A percentile compares a stretch with the other conserved stretches of the same genome.
Conservation (phyloP, 192 early-diverging fungal genomes). For the Umbelopsis sp. region DNA sequence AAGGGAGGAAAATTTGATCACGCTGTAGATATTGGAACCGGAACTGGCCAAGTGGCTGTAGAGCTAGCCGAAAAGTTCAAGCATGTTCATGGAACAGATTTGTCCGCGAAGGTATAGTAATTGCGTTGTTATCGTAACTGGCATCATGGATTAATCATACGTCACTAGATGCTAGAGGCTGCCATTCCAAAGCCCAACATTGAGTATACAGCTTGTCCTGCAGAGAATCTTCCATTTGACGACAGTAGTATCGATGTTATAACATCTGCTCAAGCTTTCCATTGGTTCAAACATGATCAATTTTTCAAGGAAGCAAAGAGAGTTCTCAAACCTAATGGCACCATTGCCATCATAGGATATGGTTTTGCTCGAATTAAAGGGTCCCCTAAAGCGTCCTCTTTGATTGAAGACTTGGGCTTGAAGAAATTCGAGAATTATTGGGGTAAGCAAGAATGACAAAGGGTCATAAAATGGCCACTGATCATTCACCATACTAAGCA, state of each 20-base stretch:
- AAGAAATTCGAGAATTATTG: conserved; percentile 44
- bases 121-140: not conserved
- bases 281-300: conserved; percentile 58
- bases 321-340: conserved; percentile 63
- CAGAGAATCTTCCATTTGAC: conserved; percentile 40
- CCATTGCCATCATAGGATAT: conserved; percentile 58
- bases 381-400: conserved; percentile 31
- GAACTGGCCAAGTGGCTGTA: conserved; percentile 57
- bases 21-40: conserved; percentile 57
- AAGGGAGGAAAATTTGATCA: conserved; percentile 38
- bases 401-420: conserved; percentile 29
- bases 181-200: conserved; percentile 45
- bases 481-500: not conserved
- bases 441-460: too few species aligned
- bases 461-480: not conserved
- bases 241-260: conserved; percentile 45
- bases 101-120: conserved; percentile 14
- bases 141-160: not conserved
- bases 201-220: conserved; percentile 40
- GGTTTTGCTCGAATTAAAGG: conserved; percentile 40
- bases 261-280: conserved; percentile 48
- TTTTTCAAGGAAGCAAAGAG: conserved; percentile 61
- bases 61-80: conserved; percentile 50
- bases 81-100: conserved; percentile 50
- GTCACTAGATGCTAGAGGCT: conserved; percentile 39